Base-by-base conservation (phyloP, 1,284 basidiomycete genomes). In the Marasmius sp. region DNA sequence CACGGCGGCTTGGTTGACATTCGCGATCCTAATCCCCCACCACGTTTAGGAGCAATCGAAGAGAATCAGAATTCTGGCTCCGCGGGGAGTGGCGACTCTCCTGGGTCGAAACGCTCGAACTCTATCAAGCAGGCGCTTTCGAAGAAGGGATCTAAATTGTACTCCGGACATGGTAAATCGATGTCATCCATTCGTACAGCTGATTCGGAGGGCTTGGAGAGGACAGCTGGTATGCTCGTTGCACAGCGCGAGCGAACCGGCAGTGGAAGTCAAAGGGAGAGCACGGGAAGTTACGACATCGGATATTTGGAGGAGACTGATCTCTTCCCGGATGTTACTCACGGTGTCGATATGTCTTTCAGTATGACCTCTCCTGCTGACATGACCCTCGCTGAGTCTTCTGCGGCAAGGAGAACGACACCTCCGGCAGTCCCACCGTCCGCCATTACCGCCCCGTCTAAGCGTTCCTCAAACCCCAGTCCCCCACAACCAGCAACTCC, bases 11-110 rank as follows among this genome's bases (percentile, higher is more conserved):
- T 71, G 39, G 62, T 82, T 14, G 85, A 89, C 34, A 84, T 92
- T 70, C 82, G 88, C 45, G 91, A 93, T 71, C 90, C 89, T 1
- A 87, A 86, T 63, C 88, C 89, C 1, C 83, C 82, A 6, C 89
- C 91, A 1, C 78, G 79, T 11, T 77, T 92, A 12, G 73, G 77
- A 27, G 73, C 83, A 1, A 86, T 88, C 64, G 81, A 85, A 61
- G 85, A 90, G 68, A 75, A 74, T 22, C 72, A 69, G n/a, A 65
- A 74, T 45, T 73, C 79, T 14, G 66, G 65, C 57, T 72, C 76
- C 10, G 70, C 70, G 3, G 71, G 76, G n/a, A 63, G 64, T n/a
- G 49, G 50, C 22, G 63, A 64, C 7, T 69, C 68, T 22, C 67
- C 67, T 4, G 52, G 62, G 34, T 71, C 70, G 7, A 61, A 60